These are phyloP conservation scores for Hura crepitans DNA, from an alignment of 441 rosid genomes.

Conservation along the genomic window DNA sequence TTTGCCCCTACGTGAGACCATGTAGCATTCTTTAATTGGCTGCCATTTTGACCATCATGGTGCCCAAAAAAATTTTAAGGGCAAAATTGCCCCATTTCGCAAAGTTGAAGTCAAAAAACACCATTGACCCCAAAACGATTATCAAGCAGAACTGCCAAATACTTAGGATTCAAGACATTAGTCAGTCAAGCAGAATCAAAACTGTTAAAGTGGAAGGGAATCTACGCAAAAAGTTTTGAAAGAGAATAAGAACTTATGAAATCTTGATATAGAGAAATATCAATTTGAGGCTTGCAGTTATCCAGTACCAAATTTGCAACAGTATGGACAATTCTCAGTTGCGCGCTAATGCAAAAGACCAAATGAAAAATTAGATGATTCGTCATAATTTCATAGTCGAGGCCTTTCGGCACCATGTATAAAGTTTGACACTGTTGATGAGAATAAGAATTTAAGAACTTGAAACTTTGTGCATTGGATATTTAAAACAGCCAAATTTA, in stretches of 20 bases:
- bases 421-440: not conserved
- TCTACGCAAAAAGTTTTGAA: not conserved
- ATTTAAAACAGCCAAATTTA: not conserved
- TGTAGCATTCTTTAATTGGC: too few relatives aligned
- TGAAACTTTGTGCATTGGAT: not conserved
- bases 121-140: too few relatives aligned
- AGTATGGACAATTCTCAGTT: not conserved
- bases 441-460: not conserved
- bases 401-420: not conserved
- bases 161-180: not conserved
- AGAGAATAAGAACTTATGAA: not conserved
- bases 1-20: too few relatives aligned
- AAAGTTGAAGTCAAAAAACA: too few relatives aligned
- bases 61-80: too few relatives aligned
- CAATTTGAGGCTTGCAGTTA: too few relatives aligned
- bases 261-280: not conserved
- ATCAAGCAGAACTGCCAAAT: not conserved
- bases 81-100: too few relatives aligned
- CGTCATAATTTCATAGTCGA: not conserved
- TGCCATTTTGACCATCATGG: too few relatives aligned
- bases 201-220: too few relatives aligned
- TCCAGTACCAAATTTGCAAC: not conserved
- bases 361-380: not conserved
- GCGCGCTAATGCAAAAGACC: not conserved
- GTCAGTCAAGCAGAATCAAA: not conserved